These are phyloP conservation scores for Phytophthora hibernalis DNA, from an alignment of 352 stramenopile genomes.

Conservation along the genomic window DNA sequence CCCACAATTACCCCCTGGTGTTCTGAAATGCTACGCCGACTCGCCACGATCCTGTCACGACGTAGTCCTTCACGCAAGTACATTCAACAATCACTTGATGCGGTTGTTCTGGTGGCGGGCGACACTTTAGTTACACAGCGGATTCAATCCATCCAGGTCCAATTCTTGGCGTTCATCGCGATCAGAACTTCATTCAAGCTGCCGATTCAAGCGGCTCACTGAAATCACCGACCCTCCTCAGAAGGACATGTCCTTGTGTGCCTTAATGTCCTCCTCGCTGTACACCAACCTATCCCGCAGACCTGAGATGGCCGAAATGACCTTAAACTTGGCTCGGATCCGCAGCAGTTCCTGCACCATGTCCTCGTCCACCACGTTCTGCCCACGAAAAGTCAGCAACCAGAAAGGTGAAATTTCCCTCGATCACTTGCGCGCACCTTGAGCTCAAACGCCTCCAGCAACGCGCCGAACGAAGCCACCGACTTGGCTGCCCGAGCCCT, in stretches of 20 bases:
- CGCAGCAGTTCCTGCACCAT: conserved; percentile 72
- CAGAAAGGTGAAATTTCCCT: neutral
- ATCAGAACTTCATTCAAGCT: no score
- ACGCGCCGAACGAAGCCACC: conserved; percentile 57
- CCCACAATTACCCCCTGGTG: neutral
- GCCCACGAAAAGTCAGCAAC: neutral
- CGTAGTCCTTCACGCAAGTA: neutral
- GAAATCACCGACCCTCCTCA: conserved; percentile 19
- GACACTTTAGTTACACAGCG: no score
- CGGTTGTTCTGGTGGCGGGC: neutral
- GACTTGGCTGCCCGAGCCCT: conserved; percentile 69
- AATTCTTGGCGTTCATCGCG: no score
- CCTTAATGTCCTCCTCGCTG: conserved; percentile 67
- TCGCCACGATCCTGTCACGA: neutral
- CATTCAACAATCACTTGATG: neutral
- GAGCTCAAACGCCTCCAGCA: conserved; percentile 68
- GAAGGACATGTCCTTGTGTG: conserved; percentile 90
- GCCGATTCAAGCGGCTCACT: no score
- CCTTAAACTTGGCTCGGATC: conserved; percentile 87
- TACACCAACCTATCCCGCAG: conserved; percentile 68
- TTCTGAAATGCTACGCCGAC: no score
- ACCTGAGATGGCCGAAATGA: conserved; percentile 70
- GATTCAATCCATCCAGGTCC: no score
- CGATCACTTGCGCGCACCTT: conserved; percentile 47
- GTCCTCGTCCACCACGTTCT: conserved; percentile 86